phyloP scores from a whole-genome alignment of 495 filamentous ascomycete genomes.

The Hypomontagnella submonticulosa region DNA sequence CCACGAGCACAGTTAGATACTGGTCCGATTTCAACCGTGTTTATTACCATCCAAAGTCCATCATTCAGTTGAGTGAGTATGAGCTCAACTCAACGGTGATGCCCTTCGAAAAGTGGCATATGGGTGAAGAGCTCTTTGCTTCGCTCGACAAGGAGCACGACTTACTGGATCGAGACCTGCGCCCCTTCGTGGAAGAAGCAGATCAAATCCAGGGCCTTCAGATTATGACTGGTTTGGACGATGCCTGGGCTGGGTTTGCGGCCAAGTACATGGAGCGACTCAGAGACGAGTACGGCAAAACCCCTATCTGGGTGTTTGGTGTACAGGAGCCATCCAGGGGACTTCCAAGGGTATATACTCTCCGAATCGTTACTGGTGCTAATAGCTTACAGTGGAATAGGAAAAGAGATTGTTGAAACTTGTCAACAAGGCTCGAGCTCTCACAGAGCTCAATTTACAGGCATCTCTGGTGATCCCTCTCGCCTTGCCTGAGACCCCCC shows the following conservation, averaged over 20 bases:
- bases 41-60: conserved; percentile 90
- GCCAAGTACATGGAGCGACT: conserved; percentile 81
- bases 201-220: conserved; percentile 92
- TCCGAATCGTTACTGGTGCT: conserved; percentile 6
- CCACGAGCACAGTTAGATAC: conserved; percentile 78
- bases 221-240: conserved; percentile 79
- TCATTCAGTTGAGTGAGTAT: conserved; percentile 89
- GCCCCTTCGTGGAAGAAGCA: conserved; percentile 90
- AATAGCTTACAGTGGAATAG: conserved; percentile 56
- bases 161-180: conserved; percentile 85
- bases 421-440: conserved; percentile 75
- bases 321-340: conserved; percentile 69
- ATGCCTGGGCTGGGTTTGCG: conserved; percentile 94
- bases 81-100: conserved; percentile 78
- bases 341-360: conserved; percentile 63
- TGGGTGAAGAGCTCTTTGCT: conserved; percentile 85
- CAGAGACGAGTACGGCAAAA: conserved; percentile 91
- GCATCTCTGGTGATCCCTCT: conserved; percentile 85
- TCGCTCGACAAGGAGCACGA: conserved; percentile 87
- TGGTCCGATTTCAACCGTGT: conserved; percentile 96
- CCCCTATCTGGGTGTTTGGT: conserved; percentile 85
- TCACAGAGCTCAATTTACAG: conserved; percentile 73
- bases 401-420: conserved; percentile 61
- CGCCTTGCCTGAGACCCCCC: conserved; percentile 63
- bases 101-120: conserved; percentile 84